Evolutionary conservation across 176 grass and related monocot genomes (phyloP).

Genomic region (Tillandsia leiboldiana): DNA sequence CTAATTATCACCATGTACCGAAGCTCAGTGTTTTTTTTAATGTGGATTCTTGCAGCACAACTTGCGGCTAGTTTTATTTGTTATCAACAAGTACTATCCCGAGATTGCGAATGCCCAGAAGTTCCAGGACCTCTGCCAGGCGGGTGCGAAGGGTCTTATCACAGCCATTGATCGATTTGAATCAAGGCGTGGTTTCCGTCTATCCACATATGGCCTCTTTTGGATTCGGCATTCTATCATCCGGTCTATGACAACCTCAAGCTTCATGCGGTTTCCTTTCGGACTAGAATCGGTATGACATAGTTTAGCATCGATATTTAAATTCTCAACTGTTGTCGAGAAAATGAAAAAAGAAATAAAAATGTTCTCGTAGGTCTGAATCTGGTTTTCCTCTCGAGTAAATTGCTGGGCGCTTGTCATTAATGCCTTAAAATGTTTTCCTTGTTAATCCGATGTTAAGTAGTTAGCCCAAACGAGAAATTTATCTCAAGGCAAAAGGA

Average conservation of each 20-base stretch:
- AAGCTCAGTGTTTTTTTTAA: not conserved
- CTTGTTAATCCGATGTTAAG: too few species aligned
- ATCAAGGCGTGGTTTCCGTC: conserved; percentile 55
- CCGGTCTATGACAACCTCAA: conserved; percentile 60
- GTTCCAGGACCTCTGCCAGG: conserved; percentile 80
- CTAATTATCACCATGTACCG: not conserved
- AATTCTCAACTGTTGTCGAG: not conserved
- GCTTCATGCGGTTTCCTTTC: conserved; percentile 73
- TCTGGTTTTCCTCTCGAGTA: not conserved
- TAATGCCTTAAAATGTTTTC: too few species aligned
- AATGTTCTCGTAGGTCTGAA: conserved; percentile 8
- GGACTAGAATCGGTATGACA: conserved; percentile 68
- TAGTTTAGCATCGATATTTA: not conserved
- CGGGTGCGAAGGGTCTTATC: conserved; percentile 71
- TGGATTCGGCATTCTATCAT: conserved; percentile 87
- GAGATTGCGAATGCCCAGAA: conserved; percentile 45
- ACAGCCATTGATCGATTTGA: conserved; percentile 78
- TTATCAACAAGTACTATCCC: conserved; percentile 75
- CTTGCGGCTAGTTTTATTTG: conserved; percentile 64
- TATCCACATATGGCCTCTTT: conserved; percentile 83
- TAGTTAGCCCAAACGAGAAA: not conserved
- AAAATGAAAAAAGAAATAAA: not conserved
- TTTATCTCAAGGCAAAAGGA: not conserved
- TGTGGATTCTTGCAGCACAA: conserved; percentile 53
- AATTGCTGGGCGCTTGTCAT: not conserved